phyloP scores from a whole-genome alignment of 2,329 filamentous ascomycete species.

The Pseudogymnoascus sp. region DNA sequence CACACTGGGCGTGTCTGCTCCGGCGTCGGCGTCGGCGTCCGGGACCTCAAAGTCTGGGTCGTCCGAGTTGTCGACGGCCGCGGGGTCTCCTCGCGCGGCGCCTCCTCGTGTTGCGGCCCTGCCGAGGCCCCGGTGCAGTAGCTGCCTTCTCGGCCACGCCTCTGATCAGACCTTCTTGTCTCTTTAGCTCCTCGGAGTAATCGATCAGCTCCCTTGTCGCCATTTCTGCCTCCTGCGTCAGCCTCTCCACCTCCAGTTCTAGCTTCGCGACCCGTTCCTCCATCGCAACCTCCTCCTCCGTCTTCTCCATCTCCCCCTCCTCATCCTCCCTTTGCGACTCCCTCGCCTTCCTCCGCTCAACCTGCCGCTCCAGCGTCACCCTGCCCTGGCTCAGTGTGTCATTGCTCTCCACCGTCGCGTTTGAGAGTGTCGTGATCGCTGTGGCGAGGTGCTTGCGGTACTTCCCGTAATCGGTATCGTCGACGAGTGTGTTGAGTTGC shows the following conservation, averaged over 20 bases:
- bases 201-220: constrained; percentile 54
- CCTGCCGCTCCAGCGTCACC: constrained; percentile 15
- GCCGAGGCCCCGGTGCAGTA: constrained; percentile 14
- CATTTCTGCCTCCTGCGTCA: constrained; percentile 51
- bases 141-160: constrained; percentile 28
- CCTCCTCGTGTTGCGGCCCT: constrained; percentile 31
- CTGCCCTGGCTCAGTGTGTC: constrained; percentile 37
- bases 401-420: constrained; percentile 47
- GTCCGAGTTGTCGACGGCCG: constrained; percentile 34
- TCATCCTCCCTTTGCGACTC: constrained; percentile 13
- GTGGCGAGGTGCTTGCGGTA: constrained; percentile 43
- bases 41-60: constrained; percentile 32
- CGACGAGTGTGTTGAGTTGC: constrained; percentile 39
- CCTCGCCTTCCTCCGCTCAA: constrained; percentile 13
- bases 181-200: constrained; percentile 39
- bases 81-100: too few relatives aligned
- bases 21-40: constrained; percentile 37
- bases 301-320: background rate
- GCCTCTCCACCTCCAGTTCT: constrained; percentile 42
- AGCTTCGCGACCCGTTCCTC: constrained; percentile 25
- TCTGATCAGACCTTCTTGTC: constrained; percentile 23
- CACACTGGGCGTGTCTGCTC: constrained; percentile 28
- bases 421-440: constrained; percentile 41
- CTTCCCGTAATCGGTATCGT: constrained; percentile 34
- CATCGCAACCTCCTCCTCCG: constrained; percentile 16